Evolutionary conservation across 2,329 filamentous ascomycete genomes (phyloP), one percentile per base, ranked within the genome.

Genomic region (Tolypocladium nubicola): DNA sequence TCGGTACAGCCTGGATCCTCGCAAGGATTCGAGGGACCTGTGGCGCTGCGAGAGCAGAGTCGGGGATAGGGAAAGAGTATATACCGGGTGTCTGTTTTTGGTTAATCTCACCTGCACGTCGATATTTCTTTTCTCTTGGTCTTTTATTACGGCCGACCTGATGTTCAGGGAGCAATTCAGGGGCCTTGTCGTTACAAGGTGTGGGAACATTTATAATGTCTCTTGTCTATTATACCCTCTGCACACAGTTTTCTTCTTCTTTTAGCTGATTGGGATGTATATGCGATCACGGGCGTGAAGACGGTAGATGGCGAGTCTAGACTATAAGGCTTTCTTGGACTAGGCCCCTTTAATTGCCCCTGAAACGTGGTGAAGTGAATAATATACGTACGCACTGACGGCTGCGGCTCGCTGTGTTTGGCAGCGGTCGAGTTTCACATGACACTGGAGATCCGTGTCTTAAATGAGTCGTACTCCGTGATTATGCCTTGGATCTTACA

Each of bases 11-110:
- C 75, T n/a, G 60, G 67, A 5, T 60, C 64, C 37, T 59, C 68
- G n/a, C 63, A 67, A 30, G 76, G 75, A 4, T 85, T 85, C 62
- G 76, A 84, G 66, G 82, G 82, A 0, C 80, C 82, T 1, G 71
- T 75, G 26, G 68, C 77, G 11, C 62, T 82, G 58, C 74, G 75
- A 54, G 71, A 67, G 41, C 67, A 70, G 60, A 66, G 60, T 41
- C 63, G 63, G 26, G 45, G 38, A 14, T 54, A 54, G 30, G 11
- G 38, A 2, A 38, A 14, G 19, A 13, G 19, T 52, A 35, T 37
- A 35, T 19, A 19, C 45, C 45, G 37, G 37, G 9, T 19, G 4
- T 11, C 3, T 9, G 14, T 50, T 21, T 30, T 33, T 55, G 13
- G 47, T 16, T 21, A 19, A 50, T 35, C 1, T 21, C 30, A 21